Base-by-base conservation (phyloP, 2,329 filamentous ascomycete genomes). In the Claviceps digitariae region DNA sequence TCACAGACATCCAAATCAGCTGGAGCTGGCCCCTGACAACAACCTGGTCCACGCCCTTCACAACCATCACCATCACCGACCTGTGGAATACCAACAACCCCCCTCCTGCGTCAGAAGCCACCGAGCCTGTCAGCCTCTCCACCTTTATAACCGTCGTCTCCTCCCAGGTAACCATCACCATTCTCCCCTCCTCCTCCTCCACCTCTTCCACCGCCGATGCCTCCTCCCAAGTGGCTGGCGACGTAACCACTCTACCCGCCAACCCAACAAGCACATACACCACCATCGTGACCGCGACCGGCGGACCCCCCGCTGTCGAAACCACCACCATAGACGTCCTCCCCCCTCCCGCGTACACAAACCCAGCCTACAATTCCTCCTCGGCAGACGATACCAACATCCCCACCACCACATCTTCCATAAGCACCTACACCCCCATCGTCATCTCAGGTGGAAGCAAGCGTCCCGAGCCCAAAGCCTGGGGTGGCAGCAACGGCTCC, bases 261-360 rank as follows among this genome's bases (percentile, higher is more conserved):
- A 55, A 52, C 17, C 52, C 52, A 31, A 57, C 59, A 31, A 56
- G 59, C 55, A 68, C 63, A 17, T 55, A 61, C 55, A 69, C 66
- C 20, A 48, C 61, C 51, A 60, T 64, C 29, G 58, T 67, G 52
- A 70, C 67, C 36, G 58, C 62, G 48, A 68, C 64, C n/a, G 57
- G 48, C 36, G 64, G 63, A 21, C 54, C 60, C 34, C 56, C 61
- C 7, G 56, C 57, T 10, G 62, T 63, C 25, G 61, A 61, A 27
- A 67, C 65, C 54, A 66, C 61, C n/a, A 69, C 66, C 15, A 59
- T 69, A 54, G 62, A 61, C 53, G 59, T 67, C 23, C 57, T 60
- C 47, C 63, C 60, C 48, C 63, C 60, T 9, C 54, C 54, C 31
- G 52, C 52, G 8, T 56, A 54, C 40, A 52, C 54, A 20, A 65